Evolutionary conservation across 106 monocot genomes (phyloP), one percentile per base, ranked within the genome.

Genomic region (Phalaenopsis equestris): DNA sequence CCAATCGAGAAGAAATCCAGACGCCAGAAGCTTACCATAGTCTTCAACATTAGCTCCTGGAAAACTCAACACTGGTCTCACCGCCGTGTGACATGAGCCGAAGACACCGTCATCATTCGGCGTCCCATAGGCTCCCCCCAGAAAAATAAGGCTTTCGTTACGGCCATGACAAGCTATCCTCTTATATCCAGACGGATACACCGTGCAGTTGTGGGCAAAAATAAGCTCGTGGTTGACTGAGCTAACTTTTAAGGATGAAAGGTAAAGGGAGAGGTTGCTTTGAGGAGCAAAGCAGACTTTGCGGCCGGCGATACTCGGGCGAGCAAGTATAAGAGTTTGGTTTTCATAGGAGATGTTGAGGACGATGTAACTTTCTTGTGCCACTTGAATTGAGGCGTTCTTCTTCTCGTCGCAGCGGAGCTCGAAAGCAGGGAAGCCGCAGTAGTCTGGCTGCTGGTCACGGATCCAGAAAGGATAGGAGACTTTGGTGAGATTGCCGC

Each of bases 1-100:
- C 78, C 79, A 85, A 16, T 81, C 38, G 52, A 82, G 38, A 16
- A 85, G 75, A 75, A 79, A 85, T 15, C 82, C 85, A 42, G 78
- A 48, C 5, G 21, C 18, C 48, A 85, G 15, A 43, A 81, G 77
- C 18, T 15, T 42, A 57, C 6, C 1, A 47, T 79, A 85, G 19
- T 85, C 61, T 10, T 78, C 76, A 55, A 72, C 43, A 6, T 81
- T 42, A 3, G 39, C 57, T 23, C 81, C 81, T 21, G 45, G 21
- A 72, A 14, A 73, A 38, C 47, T 67, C 77, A 67, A 41, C 8
- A 85, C 81, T 0, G 82, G 82, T 58, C 70, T 72, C 15, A 43
- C 24, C 5, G 43, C 81, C 8, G 6, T 56, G 2, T 16, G 18
- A 39, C 61, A 79, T 10, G 41, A 37, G 8, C 72, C 37, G 11